Conservation (phyloP, 2,329 filamentous ascomycete genomes). For the Penicillium vulpinum region DNA sequence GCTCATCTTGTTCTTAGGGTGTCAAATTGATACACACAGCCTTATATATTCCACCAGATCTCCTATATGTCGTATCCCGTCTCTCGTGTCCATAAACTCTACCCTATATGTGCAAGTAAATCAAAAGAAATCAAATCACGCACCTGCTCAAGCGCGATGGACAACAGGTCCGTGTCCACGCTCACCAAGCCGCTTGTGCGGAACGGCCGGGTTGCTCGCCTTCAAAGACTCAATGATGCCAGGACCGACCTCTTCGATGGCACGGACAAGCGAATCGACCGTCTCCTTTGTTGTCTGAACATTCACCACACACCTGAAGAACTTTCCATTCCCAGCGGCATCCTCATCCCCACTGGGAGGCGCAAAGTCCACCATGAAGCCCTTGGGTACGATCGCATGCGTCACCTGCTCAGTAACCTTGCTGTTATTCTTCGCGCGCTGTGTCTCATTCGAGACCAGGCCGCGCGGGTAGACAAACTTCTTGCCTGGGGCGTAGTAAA, state of each 20-base stretch:
- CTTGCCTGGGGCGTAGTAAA: constrained; percentile 73
- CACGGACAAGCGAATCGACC: constrained; percentile 61
- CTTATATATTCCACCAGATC: neutral
- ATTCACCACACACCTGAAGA: constrained; percentile 70
- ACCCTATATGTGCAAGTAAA: constrained; percentile 8
- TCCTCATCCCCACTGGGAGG: constrained; percentile 51
- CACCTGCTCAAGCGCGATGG: constrained; percentile 17
- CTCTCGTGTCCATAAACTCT: neutral
- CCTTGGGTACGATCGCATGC: constrained; percentile 55
- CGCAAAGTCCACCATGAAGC: constrained; percentile 71
- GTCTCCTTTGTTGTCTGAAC: constrained; percentile 60
- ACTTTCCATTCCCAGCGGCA: constrained; percentile 59
- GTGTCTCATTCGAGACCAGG: constrained; percentile 34
- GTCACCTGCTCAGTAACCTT: constrained; percentile 58
- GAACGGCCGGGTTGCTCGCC: constrained; percentile 12
- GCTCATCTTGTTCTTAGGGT: neutral
- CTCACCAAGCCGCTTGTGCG: constrained; percentile 32
- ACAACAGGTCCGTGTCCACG: constrained; percentile 39
- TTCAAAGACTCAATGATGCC: constrained; percentile 34
- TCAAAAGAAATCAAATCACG: neutral
- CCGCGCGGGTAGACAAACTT: constrained; percentile 43
- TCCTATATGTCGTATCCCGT: constrained; percentile 2
- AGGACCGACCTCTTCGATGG: constrained; percentile 54
- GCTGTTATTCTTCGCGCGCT: constrained; percentile 52
- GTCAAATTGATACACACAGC: neutral